Evolutionary conservation across 371 early-diverging fungal species (phyloP), one percentile per base, ranked within the genome.

Genomic region (Mortierella sp.): DNA sequence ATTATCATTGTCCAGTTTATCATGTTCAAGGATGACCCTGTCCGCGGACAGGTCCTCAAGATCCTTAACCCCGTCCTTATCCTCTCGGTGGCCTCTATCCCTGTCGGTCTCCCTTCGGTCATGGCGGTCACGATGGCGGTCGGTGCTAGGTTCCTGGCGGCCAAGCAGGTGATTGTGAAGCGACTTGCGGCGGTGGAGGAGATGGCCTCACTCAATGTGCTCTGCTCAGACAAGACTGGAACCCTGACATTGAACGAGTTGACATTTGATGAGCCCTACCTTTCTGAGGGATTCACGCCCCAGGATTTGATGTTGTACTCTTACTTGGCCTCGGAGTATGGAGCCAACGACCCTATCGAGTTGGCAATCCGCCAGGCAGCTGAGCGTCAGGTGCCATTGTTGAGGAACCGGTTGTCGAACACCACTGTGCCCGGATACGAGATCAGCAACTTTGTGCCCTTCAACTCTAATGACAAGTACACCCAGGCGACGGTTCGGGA

Each of bases 221-320:
- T 98, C 67, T 98, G 98, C 89, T 96, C 97, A 2, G 99, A 98
- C 90, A 98, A 95, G 91, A 99, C 99, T 1, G 99, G 99, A 46
- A 99, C 99, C 31, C 89, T 99, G 72, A 99, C 98, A 19, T 90
- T 93, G 73, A 96, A 96, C 93, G 93, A 96, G 89, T 92, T 98
- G 71, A 93, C 96, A 19, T 94, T 97, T 89, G 93, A 92, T 74
- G 93, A 94, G 71, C 97, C 97, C 8, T 97, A 91, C 89, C 92
- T 96, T n/a, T 87, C 92, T 76, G 89, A 90, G 43, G 92, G 91
- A 11, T 95, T 92, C 83, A 93, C 95, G 54, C 90, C 93, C 26
- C 92, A 95, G 64, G 97, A 97, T 75, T 89, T 97, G 37, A 89
- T 97, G 57, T 86, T 96, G 59, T 91, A 92, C 75, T 92, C 96